Conservation (phyloP, 2,329 filamentous ascomycete species). For the Parascedosporium putredinis region DNA sequence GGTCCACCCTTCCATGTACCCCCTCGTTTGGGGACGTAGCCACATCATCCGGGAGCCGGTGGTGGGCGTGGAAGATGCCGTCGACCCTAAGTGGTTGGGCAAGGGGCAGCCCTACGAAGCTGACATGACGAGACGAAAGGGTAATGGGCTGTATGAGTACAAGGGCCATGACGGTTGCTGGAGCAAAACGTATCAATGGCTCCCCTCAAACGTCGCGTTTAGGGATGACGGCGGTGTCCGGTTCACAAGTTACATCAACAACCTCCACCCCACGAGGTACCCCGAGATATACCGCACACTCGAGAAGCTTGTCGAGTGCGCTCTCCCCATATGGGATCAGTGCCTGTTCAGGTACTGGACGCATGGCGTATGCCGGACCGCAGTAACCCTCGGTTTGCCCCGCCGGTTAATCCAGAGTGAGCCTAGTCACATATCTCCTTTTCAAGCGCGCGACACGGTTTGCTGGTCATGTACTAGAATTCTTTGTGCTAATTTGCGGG, state of each 20-base stretch:
- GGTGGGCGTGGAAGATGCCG: slow-evolving; percentile 23
- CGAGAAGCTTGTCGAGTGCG: slow-evolving; percentile 23
- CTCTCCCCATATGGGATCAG: slow-evolving; percentile 35
- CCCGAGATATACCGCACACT: slow-evolving; percentile 22
- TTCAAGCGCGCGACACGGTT: no score
- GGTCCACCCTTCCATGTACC: slow-evolving; percentile 49
- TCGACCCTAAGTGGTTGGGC: slow-evolving; percentile 17
- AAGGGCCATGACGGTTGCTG: slow-evolving; percentile 11
- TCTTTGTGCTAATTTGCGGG: not conserved
- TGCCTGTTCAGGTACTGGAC: slow-evolving; percentile 33
- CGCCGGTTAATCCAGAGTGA: not conserved
- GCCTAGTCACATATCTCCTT: not conserved
- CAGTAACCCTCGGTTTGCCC: not conserved
- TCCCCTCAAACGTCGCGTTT: slow-evolving; percentile 25
- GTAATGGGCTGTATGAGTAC: no score
- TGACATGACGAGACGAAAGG: no score
- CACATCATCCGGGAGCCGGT: slow-evolving; percentile 19
- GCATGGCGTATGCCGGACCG: no score
- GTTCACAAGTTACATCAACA: slow-evolving; percentile 36
- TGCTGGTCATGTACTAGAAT: no score
- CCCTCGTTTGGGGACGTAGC: slow-evolving; percentile 43
- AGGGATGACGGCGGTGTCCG: slow-evolving; percentile 21
- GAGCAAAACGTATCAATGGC: slow-evolving; percentile 20
- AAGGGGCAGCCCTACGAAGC: slow-evolving; percentile 14
- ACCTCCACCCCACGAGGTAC: slow-evolving; percentile 27